These are phyloP conservation scores for Fibroporia radiculosa DNA, from an alignment of 768 basidiomycete genomes.

Conservation along the genomic window DNA sequence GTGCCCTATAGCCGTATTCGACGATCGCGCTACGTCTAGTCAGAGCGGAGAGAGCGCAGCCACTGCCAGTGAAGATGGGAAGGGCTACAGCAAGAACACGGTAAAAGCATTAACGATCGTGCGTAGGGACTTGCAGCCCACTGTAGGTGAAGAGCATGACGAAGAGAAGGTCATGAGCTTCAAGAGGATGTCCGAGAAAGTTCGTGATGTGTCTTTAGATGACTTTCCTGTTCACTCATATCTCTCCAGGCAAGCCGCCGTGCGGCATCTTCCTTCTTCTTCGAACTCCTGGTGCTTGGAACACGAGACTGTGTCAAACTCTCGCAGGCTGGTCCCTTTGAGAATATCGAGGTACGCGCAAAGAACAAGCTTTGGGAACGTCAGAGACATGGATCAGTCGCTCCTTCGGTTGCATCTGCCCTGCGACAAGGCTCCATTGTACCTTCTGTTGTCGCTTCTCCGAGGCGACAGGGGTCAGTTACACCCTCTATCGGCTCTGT, in stretches of 20 bases:
- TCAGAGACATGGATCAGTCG: conserved; percentile 37
- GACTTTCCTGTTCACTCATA: neutral
- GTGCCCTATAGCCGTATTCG: conserved; percentile 81
- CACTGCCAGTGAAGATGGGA: conserved; percentile 45
- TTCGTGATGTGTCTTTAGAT: conserved; percentile 21
- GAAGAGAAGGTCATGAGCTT: conserved; percentile 70
- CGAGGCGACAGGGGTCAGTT: conserved; percentile 13
- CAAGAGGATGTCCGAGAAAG: conserved; percentile 71
- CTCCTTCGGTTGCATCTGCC: conserved; percentile 39
- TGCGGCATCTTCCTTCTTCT: conserved; percentile 95
- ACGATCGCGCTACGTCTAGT: conserved; percentile 43
- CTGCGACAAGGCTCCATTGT: conserved; percentile 18
- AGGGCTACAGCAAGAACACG: conserved; percentile 85
- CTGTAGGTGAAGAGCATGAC: conserved; percentile 34
- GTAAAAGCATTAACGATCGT: conserved; percentile 75
- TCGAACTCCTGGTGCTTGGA: conserved; percentile 89
- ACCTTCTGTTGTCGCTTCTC: conserved; percentile 9
- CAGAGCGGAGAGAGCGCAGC: conserved; percentile 33
- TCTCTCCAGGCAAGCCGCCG: conserved; percentile 71
- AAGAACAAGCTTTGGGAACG: conserved; percentile 85
- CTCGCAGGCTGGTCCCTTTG: conserved; percentile 65
- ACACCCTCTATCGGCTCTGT: conserved; percentile 19
- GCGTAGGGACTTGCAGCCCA: conserved; percentile 59
- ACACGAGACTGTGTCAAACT: conserved; percentile 88
- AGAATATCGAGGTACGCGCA: conserved; percentile 76